phyloP scores from a whole-genome alignment of 2,329 filamentous ascomycete species.

The Colletotrichum gigasporum region DNA sequence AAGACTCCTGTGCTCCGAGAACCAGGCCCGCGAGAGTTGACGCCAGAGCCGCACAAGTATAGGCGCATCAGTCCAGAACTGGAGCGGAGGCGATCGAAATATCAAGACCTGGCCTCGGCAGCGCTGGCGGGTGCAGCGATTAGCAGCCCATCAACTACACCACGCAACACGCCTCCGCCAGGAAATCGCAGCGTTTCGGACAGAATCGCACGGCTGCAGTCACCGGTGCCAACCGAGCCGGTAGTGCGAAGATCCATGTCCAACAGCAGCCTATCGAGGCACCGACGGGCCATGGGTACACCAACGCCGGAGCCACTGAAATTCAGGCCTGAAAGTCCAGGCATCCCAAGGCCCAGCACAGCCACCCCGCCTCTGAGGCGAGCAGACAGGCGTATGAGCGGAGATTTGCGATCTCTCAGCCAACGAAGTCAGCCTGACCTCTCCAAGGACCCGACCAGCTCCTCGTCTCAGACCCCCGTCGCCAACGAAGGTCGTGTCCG shows the following conservation, averaged over 20 bases:
- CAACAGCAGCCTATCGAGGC: conserved; percentile 62
- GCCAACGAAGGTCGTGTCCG: conserved; percentile 89
- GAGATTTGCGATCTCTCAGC: conserved; percentile 78
- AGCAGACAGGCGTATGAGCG: conserved; percentile 73
- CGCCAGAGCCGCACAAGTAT: conserved; percentile 55
- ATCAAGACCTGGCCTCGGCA: conserved; percentile 41
- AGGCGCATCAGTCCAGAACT: conserved; percentile 34
- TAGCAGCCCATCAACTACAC: conserved; percentile 33
- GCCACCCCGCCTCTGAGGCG: conserved; percentile 77
- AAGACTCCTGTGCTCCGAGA: conserved; percentile 52
- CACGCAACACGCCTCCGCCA: conserved; percentile 23
- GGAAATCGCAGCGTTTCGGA: conserved; percentile 50
- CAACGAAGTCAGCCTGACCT: conserved; percentile 54
- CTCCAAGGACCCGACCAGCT: conserved; percentile 33
- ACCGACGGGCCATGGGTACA: conserved; percentile 39
- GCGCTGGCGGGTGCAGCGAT: conserved; percentile 37
- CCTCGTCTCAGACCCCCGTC: conserved; percentile 69
- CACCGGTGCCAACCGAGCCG: conserved; percentile 32
- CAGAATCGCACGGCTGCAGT: conserved; percentile 36
- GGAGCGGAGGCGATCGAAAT: conserved; percentile 36
- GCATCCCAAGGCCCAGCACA: conserved; percentile 61
- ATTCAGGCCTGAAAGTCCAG: conserved; percentile 71
- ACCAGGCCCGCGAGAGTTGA: conserved; percentile 45
- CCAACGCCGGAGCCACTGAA: conserved; percentile 61
- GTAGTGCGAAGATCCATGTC: conserved; percentile 56